A percentile compares a stretch with the other conserved stretches of the same genome.
phyloP scores from a whole-genome alignment of 1,284 basidiomycete species.

The Boletus mariae region DNA sequence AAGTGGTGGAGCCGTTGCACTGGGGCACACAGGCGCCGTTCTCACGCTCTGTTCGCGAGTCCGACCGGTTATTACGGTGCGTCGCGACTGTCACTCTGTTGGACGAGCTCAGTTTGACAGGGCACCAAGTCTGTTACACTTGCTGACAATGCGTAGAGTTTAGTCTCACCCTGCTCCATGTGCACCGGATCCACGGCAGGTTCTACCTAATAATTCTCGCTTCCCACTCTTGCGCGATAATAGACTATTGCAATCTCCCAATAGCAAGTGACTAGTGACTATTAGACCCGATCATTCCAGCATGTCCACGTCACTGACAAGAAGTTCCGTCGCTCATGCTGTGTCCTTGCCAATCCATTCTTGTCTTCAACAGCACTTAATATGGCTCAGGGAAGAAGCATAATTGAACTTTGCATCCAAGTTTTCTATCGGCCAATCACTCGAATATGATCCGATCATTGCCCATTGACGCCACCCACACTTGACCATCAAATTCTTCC shows the following conservation, averaged over 20 bases:
- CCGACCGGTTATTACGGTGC: conserved; percentile 13
- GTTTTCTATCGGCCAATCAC: not conserved
- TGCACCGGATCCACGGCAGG: too few species aligned
- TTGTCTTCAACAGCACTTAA: not conserved
- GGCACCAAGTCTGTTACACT: not conserved
- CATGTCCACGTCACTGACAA: not conserved
- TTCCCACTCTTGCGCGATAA: not conserved
- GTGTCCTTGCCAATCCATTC: not conserved
- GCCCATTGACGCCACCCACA: not conserved
- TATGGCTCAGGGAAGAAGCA: not conserved
- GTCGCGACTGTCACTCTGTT: conserved; percentile 4
- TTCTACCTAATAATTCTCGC: not conserved
- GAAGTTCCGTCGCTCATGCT: not conserved
- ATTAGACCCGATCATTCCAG: not conserved
- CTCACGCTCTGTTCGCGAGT: conserved; percentile 22
- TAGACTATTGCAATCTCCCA: not conserved
- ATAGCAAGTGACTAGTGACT: not conserved
- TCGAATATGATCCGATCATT: not conserved
- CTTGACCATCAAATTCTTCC: not conserved
- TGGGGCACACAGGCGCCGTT: conserved; percentile 18
- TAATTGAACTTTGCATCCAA: not conserved
- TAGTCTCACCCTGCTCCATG: not conserved
- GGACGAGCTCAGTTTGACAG: conserved; percentile 7
- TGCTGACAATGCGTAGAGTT: not conserved
- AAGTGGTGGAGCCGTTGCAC: conserved; percentile 11